These are phyloP conservation scores for Candida alai DNA, from an alignment of 805 yeast genomes.

Conservation along the genomic window DNA sequence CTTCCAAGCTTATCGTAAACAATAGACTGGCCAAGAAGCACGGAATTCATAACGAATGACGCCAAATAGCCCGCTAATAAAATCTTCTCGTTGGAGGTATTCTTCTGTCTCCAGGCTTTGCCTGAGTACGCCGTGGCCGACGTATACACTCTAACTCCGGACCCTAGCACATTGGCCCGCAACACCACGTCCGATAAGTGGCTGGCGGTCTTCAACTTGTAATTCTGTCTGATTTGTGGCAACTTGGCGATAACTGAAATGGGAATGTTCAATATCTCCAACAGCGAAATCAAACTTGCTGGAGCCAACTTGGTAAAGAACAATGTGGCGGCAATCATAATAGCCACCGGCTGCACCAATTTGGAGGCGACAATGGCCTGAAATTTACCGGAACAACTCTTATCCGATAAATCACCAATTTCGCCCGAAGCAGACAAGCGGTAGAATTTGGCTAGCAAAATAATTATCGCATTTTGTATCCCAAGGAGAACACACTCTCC, in stretches of 20 bases:
- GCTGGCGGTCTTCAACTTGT: slow-evolving; percentile 29
- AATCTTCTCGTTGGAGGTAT: slow-evolving; percentile 22
- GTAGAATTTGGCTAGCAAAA: slow-evolving; percentile 34
- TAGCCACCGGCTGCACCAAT: slow-evolving; percentile 24
- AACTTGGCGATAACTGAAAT: slow-evolving; percentile 33
- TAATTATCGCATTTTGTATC: slow-evolving; percentile 34
- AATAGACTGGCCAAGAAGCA: slow-evolving; percentile 33
- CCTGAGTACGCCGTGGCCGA: slow-evolving; percentile 26
- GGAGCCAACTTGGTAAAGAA: slow-evolving; percentile 33
- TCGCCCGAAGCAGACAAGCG: slow-evolving; percentile 16
- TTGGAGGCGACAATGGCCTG: slow-evolving; percentile 12
- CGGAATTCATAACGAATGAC: slow-evolving; percentile 30
- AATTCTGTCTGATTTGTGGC: slow-evolving; percentile 37
- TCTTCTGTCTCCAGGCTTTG: slow-evolving; percentile 17
- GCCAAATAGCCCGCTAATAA: slow-evolving; percentile 38
- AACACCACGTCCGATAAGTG: slow-evolving; percentile 38
- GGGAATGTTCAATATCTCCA: slow-evolving; percentile 38
- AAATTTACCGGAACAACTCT: slow-evolving; percentile 14
- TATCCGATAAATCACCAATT: slow-evolving; percentile 11
- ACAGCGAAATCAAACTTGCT: slow-evolving; percentile 19
- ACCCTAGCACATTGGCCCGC: slow-evolving; percentile 38
- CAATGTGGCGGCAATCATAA: slow-evolving; percentile 23
- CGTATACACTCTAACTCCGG: slow-evolving; percentile 37
- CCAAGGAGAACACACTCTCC: slow-evolving; percentile 40
- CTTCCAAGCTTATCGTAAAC: slow-evolving; percentile 17